Base-by-base conservation (phyloP, 2,329 filamentous ascomycete species). In the Alternaria novae-zelandiae region DNA sequence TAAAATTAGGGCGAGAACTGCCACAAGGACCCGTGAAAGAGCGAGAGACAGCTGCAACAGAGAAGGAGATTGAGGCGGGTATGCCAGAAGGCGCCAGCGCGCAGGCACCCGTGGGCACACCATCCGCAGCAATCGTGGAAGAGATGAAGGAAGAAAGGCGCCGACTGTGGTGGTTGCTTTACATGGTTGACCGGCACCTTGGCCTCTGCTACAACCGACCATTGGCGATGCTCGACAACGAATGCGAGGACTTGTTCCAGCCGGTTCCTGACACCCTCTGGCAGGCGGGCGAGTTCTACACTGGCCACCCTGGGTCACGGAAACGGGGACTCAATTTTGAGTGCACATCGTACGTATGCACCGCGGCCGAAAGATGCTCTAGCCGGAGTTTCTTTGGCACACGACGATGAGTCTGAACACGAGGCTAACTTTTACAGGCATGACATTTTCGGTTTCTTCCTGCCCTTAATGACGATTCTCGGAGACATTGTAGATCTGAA, bases 401-500 rank as follows among this genome's bases (percentile, higher is more conserved):
- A 23, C 6, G 6, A 8, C 30, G 36, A 41, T 21, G 45, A 23
- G 20, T 15, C 44, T 23, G 20, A 20, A 23, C 28, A 30, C 44
- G n/a, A 25, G 49, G 51, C 66, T 68, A 32, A 68, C 53, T 21
- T 9, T 23, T 45, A 25, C 23, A 68, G 66, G 23, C 92, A 96
- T 80, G 91, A 92, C 79, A 92, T 97, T 74, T 97, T 95, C 76
- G 94, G 93, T 53, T 97, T 94, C 79, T 97, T 97, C 82, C 81
- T 97, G 28, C 94, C 94, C 2, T 82, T 97, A 54, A 97, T 97
- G 94, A 93, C 93, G 2, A 97, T 97, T 58, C 86, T 97, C 21
- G 94, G 94, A 57, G 94, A 96, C 77, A 94, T 97, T 55, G 92
- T 97, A 54, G 94, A 97, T 78, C 84, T 97, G 51, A 92, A 96